Conservation (phyloP, 2,329 filamentous ascomycete genomes). For the Fusarium sp. region DNA sequence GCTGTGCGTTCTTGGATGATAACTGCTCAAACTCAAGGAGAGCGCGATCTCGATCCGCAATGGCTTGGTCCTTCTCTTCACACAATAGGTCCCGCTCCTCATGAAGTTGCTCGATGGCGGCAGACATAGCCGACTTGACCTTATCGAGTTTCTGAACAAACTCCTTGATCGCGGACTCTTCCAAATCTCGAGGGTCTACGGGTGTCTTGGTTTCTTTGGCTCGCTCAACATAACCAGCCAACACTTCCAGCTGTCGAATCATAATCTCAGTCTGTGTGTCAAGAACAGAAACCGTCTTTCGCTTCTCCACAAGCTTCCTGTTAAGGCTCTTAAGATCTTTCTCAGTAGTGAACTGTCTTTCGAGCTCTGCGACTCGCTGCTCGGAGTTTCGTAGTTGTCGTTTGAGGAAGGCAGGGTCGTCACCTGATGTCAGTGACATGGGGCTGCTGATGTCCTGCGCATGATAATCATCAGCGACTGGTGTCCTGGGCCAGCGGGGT, state of each 20-base stretch:
- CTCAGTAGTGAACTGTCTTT: slow-evolving; percentile 76
- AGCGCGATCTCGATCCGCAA: slow-evolving; percentile 89
- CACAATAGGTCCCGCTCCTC: slow-evolving; percentile 82
- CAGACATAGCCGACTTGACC: slow-evolving; percentile 68
- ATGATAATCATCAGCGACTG: slow-evolving; percentile 66
- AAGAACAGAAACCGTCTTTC: slow-evolving; percentile 93
- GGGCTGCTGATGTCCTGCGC: slow-evolving; percentile 77
- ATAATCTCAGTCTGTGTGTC: slow-evolving; percentile 97
- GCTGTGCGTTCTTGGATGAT: slow-evolving; percentile 91
- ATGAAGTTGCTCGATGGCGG: slow-evolving; percentile 68
- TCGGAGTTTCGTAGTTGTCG: slow-evolving; percentile 84
- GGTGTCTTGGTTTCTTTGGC: slow-evolving; percentile 86
- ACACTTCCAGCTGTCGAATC: slow-evolving; percentile 87
- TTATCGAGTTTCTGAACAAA: slow-evolving; percentile 80
- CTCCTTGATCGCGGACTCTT: slow-evolving; percentile 91
- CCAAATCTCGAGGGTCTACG: slow-evolving; percentile 82
- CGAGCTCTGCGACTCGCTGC: slow-evolving; percentile 86
- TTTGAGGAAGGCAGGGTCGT: slow-evolving; percentile 75
- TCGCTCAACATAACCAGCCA: slow-evolving; percentile 87
- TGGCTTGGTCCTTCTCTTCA: slow-evolving; percentile 85
- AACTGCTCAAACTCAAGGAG: slow-evolving; percentile 96
- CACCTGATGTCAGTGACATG: slow-evolving; percentile 69
- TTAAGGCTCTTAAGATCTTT: slow-evolving; percentile 80
- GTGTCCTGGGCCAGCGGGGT: slow-evolving; percentile 76
- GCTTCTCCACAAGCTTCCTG: slow-evolving; percentile 88